Conservation (phyloP, 2,329 filamentous ascomycete genomes). For the Pyrenophora graminea region DNA sequence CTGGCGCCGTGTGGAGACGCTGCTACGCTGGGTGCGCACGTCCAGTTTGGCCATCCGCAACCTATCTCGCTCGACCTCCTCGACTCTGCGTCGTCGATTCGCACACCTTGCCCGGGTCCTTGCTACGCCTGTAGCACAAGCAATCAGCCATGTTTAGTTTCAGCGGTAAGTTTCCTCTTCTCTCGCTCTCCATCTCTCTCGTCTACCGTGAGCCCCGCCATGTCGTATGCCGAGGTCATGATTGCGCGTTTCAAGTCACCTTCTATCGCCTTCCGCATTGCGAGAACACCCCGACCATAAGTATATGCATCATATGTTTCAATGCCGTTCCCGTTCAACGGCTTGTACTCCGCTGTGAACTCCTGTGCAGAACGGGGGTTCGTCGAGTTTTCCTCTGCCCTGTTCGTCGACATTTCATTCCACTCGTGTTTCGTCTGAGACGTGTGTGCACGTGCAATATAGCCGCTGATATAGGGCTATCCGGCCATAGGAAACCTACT, state of each 20-base stretch:
- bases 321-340: not conserved
- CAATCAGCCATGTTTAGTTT: slow-evolving; percentile 42
- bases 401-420: slow-evolving; percentile 22
- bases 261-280: slow-evolving; percentile 2
- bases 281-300: not conserved
- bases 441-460: slow-evolving; percentile 30
- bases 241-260: slow-evolving; percentile 1
- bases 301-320: not conserved
- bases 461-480: slow-evolving; percentile 34
- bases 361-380: not conserved
- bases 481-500: slow-evolving; percentile 40
- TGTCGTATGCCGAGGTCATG: slow-evolving; percentile 1
- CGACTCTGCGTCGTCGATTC: slow-evolving; percentile 4
- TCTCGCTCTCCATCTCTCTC: not conserved
- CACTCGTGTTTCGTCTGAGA: slow-evolving; percentile 37
- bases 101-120: slow-evolving; percentile 3
- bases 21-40: slow-evolving; percentile 20
- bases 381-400: slow-evolving; percentile 9
- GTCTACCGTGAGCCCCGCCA: slow-evolving; percentile 1
- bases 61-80: slow-evolving; percentile 4
- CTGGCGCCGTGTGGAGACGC: slow-evolving; percentile 10
- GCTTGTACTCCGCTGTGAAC: not conserved
- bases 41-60: slow-evolving; percentile 14
- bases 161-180: slow-evolving; percentile 38
- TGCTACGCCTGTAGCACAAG: not conserved